phyloP scores from a whole-genome alignment of 805 yeast genomes.

The Wickerhamomyces kurtzmanii region DNA sequence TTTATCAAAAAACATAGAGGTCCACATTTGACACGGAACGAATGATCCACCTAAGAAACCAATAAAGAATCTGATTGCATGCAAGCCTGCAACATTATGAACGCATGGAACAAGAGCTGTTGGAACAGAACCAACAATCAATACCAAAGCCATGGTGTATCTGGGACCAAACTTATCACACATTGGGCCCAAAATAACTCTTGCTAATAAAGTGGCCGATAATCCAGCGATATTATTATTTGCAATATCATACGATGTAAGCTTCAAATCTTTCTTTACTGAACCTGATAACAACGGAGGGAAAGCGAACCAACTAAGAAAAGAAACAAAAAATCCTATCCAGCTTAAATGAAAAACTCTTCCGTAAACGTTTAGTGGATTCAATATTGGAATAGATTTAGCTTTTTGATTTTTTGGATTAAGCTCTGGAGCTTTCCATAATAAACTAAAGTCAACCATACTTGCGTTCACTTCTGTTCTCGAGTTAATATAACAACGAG shows the following conservation, averaged over 20 bases:
- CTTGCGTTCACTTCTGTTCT: no score
- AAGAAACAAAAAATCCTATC: constrained; percentile 21
- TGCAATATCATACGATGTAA: constrained; percentile 16
- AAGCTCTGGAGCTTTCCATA: constrained; percentile 15
- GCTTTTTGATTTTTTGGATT: constrained; percentile 19
- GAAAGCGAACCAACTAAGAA: constrained; percentile 22
- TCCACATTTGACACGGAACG: constrained; percentile 20
- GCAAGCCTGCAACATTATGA: constrained; percentile 13
- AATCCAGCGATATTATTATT: constrained; percentile 22
- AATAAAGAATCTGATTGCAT: constrained; percentile 19
- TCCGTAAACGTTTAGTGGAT: constrained; percentile 14
- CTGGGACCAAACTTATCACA: constrained; percentile 21
- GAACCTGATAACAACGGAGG: constrained; percentile 19
- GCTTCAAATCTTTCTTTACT: constrained; percentile 13
- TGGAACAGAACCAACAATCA: constrained; percentile 18
- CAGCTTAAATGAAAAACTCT: constrained; percentile 18
- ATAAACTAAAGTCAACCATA: no score
- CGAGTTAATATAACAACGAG: no score
- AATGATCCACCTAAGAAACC: constrained; percentile 22
- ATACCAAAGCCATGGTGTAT: constrained; percentile 15
- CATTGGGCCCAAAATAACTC: constrained; percentile 18
- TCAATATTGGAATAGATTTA: constrained; percentile 16
- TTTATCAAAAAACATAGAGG: constrained; percentile 18
- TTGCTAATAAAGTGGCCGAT: constrained; percentile 18
- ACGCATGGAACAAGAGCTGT: constrained; percentile 18